Percentiles rank a stretch among this genome's conserved stretches.
Evolutionary conservation across 208 protist genomes (phyloP).

Genomic region (Novymonas esmeraldas): DNA sequence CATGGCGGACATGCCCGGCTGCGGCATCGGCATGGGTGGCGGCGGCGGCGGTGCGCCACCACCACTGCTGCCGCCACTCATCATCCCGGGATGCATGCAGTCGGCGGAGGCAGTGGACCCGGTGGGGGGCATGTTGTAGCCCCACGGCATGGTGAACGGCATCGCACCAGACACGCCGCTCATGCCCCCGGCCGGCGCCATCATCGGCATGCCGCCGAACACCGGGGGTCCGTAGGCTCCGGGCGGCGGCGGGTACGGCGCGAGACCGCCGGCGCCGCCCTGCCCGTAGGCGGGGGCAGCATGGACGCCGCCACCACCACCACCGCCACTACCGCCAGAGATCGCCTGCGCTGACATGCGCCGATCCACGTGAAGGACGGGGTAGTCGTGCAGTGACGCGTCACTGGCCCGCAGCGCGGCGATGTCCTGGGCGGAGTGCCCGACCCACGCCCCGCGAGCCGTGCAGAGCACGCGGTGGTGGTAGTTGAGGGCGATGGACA

Average conservation of each 20-base stretch:
- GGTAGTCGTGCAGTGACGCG: slow-evolving; percentile 17
- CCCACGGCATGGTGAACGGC: slow-evolving; percentile 22
- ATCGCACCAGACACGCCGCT: slow-evolving; percentile 3
- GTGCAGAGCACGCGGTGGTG: slow-evolving; percentile 38
- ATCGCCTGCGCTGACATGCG: slow-evolving; percentile 22
- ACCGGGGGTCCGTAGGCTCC: not conserved
- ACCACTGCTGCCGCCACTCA: slow-evolving; percentile 13
- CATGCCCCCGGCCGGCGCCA: not conserved
- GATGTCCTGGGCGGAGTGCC: slow-evolving; percentile 30
- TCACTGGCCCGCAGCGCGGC: slow-evolving; percentile 28
- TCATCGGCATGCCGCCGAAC: slow-evolving; percentile 21
- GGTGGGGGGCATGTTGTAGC: slow-evolving; percentile 6
- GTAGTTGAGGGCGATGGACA: slow-evolving; percentile 36
- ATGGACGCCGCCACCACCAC: not conserved
- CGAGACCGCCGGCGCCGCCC: not conserved
- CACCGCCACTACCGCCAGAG: not conserved
- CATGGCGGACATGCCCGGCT: slow-evolving; percentile 15
- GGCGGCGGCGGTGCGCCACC: slow-evolving; percentile 6
- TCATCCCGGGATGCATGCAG: slow-evolving; percentile 4
- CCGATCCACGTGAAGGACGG: slow-evolving; percentile 24
- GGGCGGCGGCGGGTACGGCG: not conserved
- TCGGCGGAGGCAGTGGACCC: not conserved
- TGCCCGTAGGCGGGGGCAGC: not conserved
- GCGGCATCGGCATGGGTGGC: slow-evolving; percentile 6
- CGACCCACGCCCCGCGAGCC: slow-evolving; percentile 29